phyloP scores from a whole-genome alignment of 176 grass and related monocot species.

The Triticum timopheevii region DNA sequence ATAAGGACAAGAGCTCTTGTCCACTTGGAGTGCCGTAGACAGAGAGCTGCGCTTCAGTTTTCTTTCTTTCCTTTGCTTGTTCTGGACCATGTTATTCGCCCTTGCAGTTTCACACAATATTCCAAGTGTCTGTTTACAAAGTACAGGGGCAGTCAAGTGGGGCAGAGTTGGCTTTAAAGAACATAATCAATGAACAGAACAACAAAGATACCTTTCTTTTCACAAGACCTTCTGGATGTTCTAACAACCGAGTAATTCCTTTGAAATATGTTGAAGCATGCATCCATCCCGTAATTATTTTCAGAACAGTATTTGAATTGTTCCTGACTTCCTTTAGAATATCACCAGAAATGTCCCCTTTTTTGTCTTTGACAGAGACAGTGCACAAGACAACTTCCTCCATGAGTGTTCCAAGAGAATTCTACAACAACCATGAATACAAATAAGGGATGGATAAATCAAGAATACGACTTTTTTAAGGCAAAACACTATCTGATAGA shows the following conservation, averaged over 20 bases:
- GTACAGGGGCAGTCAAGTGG: slow-evolving; percentile 14
- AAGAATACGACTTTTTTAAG: not conserved
- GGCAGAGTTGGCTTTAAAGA: slow-evolving; percentile 9
- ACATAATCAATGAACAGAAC: slow-evolving; percentile 27
- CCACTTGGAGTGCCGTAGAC: slow-evolving; percentile 41
- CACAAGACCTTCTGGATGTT: slow-evolving; percentile 60
- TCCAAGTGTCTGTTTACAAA: slow-evolving; percentile 61
- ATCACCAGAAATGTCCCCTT: slow-evolving; percentile 36
- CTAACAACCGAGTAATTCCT: slow-evolving; percentile 69
- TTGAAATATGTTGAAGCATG: slow-evolving; percentile 70
- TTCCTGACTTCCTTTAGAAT: slow-evolving; percentile 51
- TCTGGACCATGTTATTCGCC: slow-evolving; percentile 55
- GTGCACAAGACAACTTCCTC: slow-evolving; percentile 74
- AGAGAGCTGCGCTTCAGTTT: slow-evolving; percentile 45
- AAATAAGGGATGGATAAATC: slow-evolving; percentile 17
- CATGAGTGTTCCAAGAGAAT: slow-evolving; percentile 70
- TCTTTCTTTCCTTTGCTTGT: slow-evolving; percentile 51
- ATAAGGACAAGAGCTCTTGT: slow-evolving; percentile 45
- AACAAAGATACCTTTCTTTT: slow-evolving; percentile 74
- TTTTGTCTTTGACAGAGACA: slow-evolving; percentile 52
- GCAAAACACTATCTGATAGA: not conserved
- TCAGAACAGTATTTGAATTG: slow-evolving; percentile 53
- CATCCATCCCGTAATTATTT: slow-evolving; percentile 72
- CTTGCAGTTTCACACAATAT: slow-evolving; percentile 77
- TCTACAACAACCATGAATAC: slow-evolving; percentile 44